Conservation (phyloP, 225 moss, liverwort and hornwort species). For the Asterella californica region DNA sequence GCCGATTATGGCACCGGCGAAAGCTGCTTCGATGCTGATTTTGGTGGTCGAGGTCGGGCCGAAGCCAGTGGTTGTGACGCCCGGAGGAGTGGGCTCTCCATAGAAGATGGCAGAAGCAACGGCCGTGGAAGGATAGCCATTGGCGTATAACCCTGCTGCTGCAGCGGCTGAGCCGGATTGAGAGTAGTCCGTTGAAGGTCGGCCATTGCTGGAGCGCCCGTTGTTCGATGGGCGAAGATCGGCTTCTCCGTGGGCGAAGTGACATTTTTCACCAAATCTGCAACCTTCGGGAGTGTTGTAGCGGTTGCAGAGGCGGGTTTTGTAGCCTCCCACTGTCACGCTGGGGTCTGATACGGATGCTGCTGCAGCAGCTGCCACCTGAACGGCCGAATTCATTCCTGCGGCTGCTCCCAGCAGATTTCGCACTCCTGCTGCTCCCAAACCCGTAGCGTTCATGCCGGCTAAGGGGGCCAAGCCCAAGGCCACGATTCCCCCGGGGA, state of each 20-base stretch:
- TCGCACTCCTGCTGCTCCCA: constrained; percentile 51
- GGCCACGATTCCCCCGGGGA: constrained; percentile 79
- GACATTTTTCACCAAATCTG: constrained; percentile 90
- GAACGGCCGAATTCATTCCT: constrained; percentile 19
- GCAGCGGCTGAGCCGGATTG: constrained; percentile 21
- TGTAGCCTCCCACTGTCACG: constrained; percentile 80
- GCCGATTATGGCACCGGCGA: constrained; percentile 87
- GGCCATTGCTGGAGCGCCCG: constrained; percentile 34
- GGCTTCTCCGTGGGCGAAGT: constrained; percentile 88
- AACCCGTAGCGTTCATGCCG: constrained; percentile 37
- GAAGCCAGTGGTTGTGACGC: constrained; percentile 57
- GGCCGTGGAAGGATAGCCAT: constrained; percentile 57
- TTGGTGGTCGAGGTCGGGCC: constrained; percentile 68
- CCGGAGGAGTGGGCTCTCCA: constrained; percentile 92
- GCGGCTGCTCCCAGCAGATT: constrained; percentile 30
- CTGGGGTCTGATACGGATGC: constrained; percentile 53
- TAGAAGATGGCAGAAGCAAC: constrained; percentile 79
- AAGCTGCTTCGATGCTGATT: constrained; percentile 90
- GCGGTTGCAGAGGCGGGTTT: constrained; percentile 92
- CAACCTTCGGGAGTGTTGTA: constrained; percentile 82
- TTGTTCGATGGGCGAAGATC: constrained; percentile 83
- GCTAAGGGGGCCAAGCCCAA: constrained; percentile 73
- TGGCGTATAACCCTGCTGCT: constrained; percentile 33
- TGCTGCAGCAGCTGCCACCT: constrained; percentile 21
- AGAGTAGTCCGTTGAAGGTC: constrained; percentile 34